phyloP scores from a whole-genome alignment of 495 filamentous ascomycete genomes.

The Evernia prunastri region DNA sequence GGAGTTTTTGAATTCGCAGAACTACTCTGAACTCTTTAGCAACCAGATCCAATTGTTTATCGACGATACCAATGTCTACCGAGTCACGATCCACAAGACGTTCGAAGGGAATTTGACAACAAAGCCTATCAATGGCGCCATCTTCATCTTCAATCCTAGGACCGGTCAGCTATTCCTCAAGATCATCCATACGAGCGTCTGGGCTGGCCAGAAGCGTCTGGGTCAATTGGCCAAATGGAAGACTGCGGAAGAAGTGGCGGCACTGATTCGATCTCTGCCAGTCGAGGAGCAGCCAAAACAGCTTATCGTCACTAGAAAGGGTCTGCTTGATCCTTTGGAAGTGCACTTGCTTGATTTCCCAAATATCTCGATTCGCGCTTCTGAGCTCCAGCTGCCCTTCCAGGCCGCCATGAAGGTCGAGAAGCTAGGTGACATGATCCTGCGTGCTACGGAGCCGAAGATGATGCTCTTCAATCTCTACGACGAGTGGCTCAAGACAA shows the following conservation, averaged over 20 bases:
- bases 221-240: constrained; percentile 99
- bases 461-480: constrained; percentile 99
- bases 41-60: constrained; percentile 99
- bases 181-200: constrained; percentile 99
- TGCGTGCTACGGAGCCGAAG: constrained; percentile 94
- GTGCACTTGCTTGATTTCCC: constrained; percentile 98
- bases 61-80: constrained; percentile 98
- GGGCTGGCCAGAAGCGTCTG: constrained; percentile 98
- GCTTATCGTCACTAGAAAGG: constrained; percentile 96
- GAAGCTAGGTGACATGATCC: constrained; percentile 98
- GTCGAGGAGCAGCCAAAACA: constrained; percentile 99
- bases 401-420: constrained; percentile 99
- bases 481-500: constrained; percentile 97
- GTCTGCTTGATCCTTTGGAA: constrained; percentile 93
- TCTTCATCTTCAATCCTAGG: constrained; percentile 99
- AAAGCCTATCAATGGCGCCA: constrained; percentile 98
- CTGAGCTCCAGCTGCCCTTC: constrained; percentile 96
- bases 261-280: constrained; percentile 90
- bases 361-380: constrained; percentile 98
- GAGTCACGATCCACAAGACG: constrained; percentile 99
- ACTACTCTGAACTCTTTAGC: constrained; percentile 98
- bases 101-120: constrained; percentile 99
- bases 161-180: constrained; percentile 98
- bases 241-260: constrained; percentile 99
- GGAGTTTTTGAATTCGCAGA: constrained; percentile 98